These are phyloP conservation scores for Blastomyces emzantsi DNA, from an alignment of 2,329 filamentous ascomycete genomes.

Conservation along the genomic window DNA sequence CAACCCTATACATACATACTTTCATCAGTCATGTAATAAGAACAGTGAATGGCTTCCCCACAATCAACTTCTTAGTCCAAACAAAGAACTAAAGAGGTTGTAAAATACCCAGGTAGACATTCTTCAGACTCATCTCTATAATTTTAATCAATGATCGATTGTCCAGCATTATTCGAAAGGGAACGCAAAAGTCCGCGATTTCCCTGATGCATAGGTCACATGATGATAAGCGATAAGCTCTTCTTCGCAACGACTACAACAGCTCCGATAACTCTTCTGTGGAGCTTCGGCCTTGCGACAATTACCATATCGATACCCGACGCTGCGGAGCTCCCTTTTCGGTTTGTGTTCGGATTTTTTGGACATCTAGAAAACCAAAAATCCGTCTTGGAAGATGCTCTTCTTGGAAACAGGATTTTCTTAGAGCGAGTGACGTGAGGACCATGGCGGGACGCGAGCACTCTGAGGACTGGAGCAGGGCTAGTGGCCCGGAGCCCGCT, in stretches of 20 bases:
- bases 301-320: neutral
- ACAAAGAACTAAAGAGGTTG: neutral
- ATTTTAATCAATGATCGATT: neutral
- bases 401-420: neutral
- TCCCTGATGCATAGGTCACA: neutral
- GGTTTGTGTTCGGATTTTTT: no score
- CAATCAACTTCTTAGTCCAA: neutral
- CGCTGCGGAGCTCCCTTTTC: neutral
- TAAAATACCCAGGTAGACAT: neutral
- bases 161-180: no score
- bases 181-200: neutral
- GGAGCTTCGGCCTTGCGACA: neutral
- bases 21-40: no score
- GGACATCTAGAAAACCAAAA: neutral
- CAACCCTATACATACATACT: no score
- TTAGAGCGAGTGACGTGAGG: neutral
- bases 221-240: slow-evolving; percentile 4
- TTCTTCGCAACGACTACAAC: neutral
- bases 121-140: neutral
- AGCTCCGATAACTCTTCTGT: neutral
- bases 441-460: slow-evolving; percentile 26
- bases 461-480: slow-evolving; percentile 18
- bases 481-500: slow-evolving; percentile 4
- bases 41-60: neutral
- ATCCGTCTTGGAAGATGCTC: neutral